These are phyloP conservation scores for Aurifilum marmelostoma DNA, from an alignment of 2,329 filamentous ascomycete genomes.

Conservation along the genomic window DNA sequence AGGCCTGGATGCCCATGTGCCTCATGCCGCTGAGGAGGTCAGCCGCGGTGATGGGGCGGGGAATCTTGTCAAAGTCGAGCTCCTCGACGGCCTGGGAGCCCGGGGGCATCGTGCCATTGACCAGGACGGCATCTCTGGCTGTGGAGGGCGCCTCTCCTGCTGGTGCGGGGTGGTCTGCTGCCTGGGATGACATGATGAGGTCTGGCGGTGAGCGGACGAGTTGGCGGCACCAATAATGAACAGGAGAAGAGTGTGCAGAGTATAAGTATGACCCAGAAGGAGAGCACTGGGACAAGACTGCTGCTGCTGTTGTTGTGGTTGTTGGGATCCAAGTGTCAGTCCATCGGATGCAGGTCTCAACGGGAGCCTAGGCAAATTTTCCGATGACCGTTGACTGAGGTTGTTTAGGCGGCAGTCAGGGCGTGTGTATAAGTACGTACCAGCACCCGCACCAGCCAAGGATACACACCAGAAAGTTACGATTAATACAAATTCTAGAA, in stretches of 20 bases:
- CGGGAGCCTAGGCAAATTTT: no score
- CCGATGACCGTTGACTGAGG: no score
- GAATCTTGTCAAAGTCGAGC: constrained; percentile 87
- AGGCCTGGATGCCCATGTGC: constrained; percentile 76
- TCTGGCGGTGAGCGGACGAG: background rate
- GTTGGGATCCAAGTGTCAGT: background rate
- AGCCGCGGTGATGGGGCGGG: constrained; percentile 77
- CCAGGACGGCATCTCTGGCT: constrained; percentile 80
- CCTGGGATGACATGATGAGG: background rate
- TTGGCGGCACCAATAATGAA: background rate
- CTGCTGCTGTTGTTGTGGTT: background rate
- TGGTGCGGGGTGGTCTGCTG: constrained; percentile 40
- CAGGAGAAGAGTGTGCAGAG: background rate
- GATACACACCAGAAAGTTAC: background rate
- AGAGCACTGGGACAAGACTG: no score
- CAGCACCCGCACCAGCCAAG: background rate
- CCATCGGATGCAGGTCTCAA: background rate
- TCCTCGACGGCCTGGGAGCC: constrained; percentile 83
- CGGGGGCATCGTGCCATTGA: constrained; percentile 79
- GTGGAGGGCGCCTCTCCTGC: constrained; percentile 53
- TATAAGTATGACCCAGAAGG: background rate
- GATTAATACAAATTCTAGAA: background rate
- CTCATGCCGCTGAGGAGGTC: constrained; percentile 82
- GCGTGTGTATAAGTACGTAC: background rate
- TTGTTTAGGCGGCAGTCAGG: background rate